Base-by-base conservation (phyloP, 176 grass and related monocot genomes). In the Cenchrus purpureus region DNA sequence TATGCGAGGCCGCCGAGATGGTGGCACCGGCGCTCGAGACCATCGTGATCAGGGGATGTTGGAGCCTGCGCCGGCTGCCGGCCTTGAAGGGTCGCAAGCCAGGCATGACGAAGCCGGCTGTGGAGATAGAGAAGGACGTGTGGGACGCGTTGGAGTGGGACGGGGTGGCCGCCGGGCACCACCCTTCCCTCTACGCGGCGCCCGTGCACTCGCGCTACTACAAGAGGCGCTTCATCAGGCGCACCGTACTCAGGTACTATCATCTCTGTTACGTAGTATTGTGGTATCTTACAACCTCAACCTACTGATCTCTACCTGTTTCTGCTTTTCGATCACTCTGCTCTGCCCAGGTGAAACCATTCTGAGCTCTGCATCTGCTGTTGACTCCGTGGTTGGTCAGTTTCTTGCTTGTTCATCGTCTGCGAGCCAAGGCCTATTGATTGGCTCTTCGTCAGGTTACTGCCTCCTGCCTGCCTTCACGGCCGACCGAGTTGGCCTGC, bases 101-200 rank as follows among this genome's bases (percentile, higher is more conserved):
- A 0, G 61, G 34, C 0, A 4, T 0, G 73, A 77, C 7, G 51
- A 67, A 40, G 67, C 87, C 58, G 5, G 0, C 5, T 1, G 17
- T 88, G 86, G 86, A 53, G 51, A 10, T 53, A 58, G 44, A 45
- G 44, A 45, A 45, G 4, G 44, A 45, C 44, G 44, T 45, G 44
- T 45, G 44, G 44, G 44, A 49, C 0, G 5, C 57, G 0, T 17
- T 88, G 57, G 80, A 88, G 74, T 88, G 87, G 87, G 86, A 79
- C 0, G 74, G 74, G 16, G 0, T 25, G 52, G 25, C 49, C 0
- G 12, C 2, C 2, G 3, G 8, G 1, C 74, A 83, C 37, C 14
- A 63, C 48, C 72, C 11, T 2, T 63, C 25, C n/a, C 74, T 83
- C 4, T 83, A 72, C 25, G 10, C 40, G 46, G 0, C 10, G 8